phyloP scores from a whole-genome alignment of 768 basidiomycete species.

The Harrya chromipes region DNA sequence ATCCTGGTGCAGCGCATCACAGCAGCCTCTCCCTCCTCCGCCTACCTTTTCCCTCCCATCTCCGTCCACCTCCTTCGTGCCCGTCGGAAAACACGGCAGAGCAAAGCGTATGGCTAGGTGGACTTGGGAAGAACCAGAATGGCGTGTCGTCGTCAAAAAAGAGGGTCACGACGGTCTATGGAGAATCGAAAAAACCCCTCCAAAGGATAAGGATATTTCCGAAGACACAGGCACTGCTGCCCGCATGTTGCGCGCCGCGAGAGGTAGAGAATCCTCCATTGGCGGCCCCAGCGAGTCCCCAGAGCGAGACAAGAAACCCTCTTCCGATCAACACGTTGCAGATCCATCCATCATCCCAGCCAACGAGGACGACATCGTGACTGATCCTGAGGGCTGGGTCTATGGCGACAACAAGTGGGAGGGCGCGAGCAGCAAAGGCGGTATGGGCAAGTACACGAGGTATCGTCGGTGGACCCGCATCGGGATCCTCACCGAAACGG shows the following conservation, averaged over 20 bases:
- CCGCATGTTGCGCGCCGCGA: conserved; percentile 54
- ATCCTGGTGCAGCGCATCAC: conserved; percentile 68
- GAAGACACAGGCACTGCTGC: conserved; percentile 43
- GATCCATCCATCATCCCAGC: conserved; percentile 30
- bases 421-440: conserved; percentile 64
- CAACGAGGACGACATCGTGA: conserved; percentile 52
- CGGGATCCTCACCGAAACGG: conserved; percentile 69
- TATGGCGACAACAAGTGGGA: conserved; percentile 98
- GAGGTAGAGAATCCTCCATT: conserved; percentile 37
- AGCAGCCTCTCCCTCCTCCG: conserved; percentile 66
- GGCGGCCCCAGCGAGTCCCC: conserved; percentile 17
- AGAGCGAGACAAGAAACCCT: conserved; percentile 21
- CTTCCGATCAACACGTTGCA: conserved; percentile 25
- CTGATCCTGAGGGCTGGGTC: conserved; percentile 89
- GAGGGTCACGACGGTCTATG: conserved; percentile 50
- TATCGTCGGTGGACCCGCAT: conserved; percentile 84
- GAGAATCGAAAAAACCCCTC: conserved; percentile 62
- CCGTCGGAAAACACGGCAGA: conserved; percentile 44
- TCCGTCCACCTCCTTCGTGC: conserved; percentile 54
- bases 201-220: conserved; percentile 38
- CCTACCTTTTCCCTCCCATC: conserved; percentile 66
- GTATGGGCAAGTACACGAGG: conserved; percentile 90
- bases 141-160: conserved; percentile 66
- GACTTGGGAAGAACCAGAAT: conserved; percentile 91
- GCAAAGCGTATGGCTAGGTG: conserved; percentile 77